These are phyloP conservation scores for Linderniella brevidens DNA, from an alignment of 257 asterid species.

Conservation along the genomic window DNA sequence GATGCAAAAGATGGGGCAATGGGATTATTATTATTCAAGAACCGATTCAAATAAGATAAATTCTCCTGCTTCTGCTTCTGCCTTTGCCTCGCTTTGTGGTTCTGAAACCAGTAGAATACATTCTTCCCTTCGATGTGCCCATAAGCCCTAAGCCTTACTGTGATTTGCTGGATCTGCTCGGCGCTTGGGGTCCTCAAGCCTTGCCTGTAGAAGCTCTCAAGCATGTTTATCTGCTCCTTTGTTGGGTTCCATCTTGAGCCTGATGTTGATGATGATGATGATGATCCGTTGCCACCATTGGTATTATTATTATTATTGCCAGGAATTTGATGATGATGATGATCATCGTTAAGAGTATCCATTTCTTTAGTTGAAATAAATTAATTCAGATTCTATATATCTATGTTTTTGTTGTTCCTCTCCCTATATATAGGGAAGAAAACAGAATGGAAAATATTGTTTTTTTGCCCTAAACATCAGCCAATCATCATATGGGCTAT, in stretches of 20 bases:
- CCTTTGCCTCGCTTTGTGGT: conserved; percentile 80
- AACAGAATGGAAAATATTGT: not conserved
- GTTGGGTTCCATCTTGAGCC: conserved; percentile 83
- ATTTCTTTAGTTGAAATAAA: no score
- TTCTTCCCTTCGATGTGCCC: conserved; percentile 84
- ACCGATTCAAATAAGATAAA: conserved; percentile 2
- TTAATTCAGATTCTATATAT: no score
- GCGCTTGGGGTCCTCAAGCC: conserved; percentile 78
- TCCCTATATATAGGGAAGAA: not conserved
- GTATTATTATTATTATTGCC: conserved; percentile 27
- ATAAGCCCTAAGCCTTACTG: conserved; percentile 31
- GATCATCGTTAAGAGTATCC: not conserved
- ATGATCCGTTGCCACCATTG: conserved; percentile 12
- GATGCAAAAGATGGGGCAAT: no score
- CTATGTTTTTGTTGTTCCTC: not conserved
- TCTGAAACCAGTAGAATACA: conserved; percentile 88
- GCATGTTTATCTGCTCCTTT: conserved; percentile 67
- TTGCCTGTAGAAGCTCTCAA: conserved; percentile 52
- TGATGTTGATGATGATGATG: not conserved
- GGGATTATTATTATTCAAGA: no score
- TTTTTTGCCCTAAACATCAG: conserved; percentile 13
- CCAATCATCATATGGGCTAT: conserved; percentile 22
- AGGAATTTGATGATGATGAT: no score
- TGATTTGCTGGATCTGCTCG: conserved; percentile 66
- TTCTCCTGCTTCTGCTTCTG: conserved; percentile 68